These are phyloP conservation scores for Vaccinium corymbosum DNA, from an alignment of 148 eudicot species.

Conservation along the genomic window DNA sequence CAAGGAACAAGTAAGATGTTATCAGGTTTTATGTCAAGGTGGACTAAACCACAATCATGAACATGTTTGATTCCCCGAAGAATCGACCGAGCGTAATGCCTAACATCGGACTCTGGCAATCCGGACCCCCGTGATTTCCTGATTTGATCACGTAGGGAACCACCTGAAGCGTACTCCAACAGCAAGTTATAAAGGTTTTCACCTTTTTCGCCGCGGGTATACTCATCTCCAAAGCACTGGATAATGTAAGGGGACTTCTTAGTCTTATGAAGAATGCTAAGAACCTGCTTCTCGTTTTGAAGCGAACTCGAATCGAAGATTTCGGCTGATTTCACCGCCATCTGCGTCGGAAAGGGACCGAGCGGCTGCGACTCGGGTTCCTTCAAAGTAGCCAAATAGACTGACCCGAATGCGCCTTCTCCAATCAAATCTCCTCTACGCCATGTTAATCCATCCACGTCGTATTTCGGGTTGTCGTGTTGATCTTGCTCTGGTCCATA, in stretches of 20 bases:
- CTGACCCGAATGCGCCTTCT: slow-evolving; percentile 35
- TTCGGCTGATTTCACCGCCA: slow-evolving; percentile 46
- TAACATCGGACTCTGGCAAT: slow-evolving; percentile 30
- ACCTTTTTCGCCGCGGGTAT: slow-evolving; percentile 24
- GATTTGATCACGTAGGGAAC: slow-evolving; percentile 32
- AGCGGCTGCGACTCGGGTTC: slow-evolving; percentile 15
- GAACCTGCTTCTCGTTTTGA: slow-evolving; percentile 31
- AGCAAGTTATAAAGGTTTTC: slow-evolving; percentile 32
- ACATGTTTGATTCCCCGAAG: slow-evolving; percentile 32
- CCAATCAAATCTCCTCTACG: slow-evolving; percentile 32
- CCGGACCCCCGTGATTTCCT: slow-evolving; percentile 22
- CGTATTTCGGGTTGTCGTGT: background rate
- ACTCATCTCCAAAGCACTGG: slow-evolving; percentile 36
- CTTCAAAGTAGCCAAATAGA: slow-evolving; percentile 31
- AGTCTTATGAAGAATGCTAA: slow-evolving; percentile 19
- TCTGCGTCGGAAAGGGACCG: slow-evolving; percentile 17
- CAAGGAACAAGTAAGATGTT: slow-evolving; percentile 30
- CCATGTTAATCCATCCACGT: slow-evolving; percentile 33
- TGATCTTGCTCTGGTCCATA: background rate
- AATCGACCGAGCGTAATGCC: slow-evolving; percentile 25
- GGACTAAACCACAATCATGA: slow-evolving; percentile 31
- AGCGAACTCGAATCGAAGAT: slow-evolving; percentile 27
- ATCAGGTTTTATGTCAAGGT: slow-evolving; percentile 44
- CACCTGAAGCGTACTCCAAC: slow-evolving; percentile 44
- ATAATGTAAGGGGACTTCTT: slow-evolving; percentile 26